A percentile compares a stretch with the other conserved stretches of the same genome.
Evolutionary conservation across 768 basidiomycete genomes (phyloP).

Genomic region (Asterophora parasitica): DNA sequence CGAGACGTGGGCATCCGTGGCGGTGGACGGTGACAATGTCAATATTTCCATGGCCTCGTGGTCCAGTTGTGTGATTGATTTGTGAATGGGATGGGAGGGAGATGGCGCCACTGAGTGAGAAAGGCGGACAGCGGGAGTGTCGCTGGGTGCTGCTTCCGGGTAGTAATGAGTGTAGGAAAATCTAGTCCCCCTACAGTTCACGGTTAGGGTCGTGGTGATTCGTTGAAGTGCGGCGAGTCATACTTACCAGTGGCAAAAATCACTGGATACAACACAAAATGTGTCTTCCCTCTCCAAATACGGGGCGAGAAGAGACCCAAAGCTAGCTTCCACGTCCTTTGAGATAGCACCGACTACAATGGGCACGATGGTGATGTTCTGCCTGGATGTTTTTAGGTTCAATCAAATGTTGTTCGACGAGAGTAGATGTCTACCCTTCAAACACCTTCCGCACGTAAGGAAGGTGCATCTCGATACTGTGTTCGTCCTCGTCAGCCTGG

Average conservation of each 20-base stretch:
- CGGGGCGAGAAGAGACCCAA: slow-evolving; percentile 71
- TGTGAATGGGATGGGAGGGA: slow-evolving; percentile 63
- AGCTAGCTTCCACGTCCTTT: slow-evolving; percentile 51
- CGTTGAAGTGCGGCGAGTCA: background rate
- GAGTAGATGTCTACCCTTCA: slow-evolving; percentile 48
- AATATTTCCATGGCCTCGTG: slow-evolving; percentile 80
- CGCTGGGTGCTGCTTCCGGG: slow-evolving; percentile 50
- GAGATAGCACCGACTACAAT: slow-evolving; percentile 83
- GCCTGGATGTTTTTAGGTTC: slow-evolving; percentile 29
- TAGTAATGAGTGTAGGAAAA: slow-evolving; percentile 90
- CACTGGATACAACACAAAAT: slow-evolving; percentile 87
- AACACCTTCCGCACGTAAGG: slow-evolving; percentile 87
- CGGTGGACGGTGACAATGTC: slow-evolving; percentile 49
- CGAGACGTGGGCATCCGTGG: slow-evolving; percentile 47
- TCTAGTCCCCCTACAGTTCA: slow-evolving; percentile 55
- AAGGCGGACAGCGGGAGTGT: slow-evolving; percentile 43
- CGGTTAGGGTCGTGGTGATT: background rate
- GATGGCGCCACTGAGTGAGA: slow-evolving; percentile 38
- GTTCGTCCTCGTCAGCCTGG: slow-evolving; percentile 84
- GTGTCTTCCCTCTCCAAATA: slow-evolving; percentile 78
- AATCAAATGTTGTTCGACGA: too few species aligned
- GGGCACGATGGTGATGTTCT: slow-evolving; percentile 80
- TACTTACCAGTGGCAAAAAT: slow-evolving; percentile 95
- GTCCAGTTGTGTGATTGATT: slow-evolving; percentile 81
- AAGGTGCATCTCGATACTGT: slow-evolving; percentile 97